Percentiles rank a stretch among this genome's conserved stretches.
Conservation (phyloP, 2,329 filamentous ascomycete species). For the Scortechinia acanthostroma region DNA sequence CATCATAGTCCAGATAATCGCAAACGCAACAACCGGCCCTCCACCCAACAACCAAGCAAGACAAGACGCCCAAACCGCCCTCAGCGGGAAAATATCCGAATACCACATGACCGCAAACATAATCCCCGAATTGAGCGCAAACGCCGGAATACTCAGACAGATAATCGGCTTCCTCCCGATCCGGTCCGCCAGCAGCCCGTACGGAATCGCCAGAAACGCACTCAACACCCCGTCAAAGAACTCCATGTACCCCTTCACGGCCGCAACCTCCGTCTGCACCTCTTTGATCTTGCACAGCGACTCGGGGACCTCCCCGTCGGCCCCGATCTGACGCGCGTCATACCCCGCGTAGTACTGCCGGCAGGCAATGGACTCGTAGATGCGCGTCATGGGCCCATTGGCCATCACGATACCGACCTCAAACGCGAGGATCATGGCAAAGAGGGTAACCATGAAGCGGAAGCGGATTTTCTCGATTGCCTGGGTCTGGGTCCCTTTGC, state of each 20-base stretch:
- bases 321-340: conserved; percentile 30
- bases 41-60: conserved; percentile 34
- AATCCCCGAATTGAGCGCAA: conserved; percentile 22
- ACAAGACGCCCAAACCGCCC: conserved; percentile 36
- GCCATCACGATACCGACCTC: conserved; percentile 34
- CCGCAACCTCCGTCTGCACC: conserved; percentile 36
- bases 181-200: conserved; percentile 36
- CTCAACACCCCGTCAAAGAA: conserved; percentile 33
- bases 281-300: conserved; percentile 36
- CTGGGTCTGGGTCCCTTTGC: too few species aligned
- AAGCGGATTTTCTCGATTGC: conserved; percentile 10
- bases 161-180: conserved; percentile 35
- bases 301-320: conserved; percentile 31
- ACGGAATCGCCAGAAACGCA: conserved; percentile 35
- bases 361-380: conserved; percentile 38
- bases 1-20: conserved; percentile 38
- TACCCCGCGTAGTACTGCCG: conserved; percentile 28
- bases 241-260: conserved; percentile 38
- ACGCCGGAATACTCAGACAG: conserved; percentile 27
- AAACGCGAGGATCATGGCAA: conserved; percentile 28
- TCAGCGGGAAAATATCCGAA: conserved; percentile 28
- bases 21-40: conserved; percentile 33
- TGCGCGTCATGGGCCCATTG: conserved; percentile 32
- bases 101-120: conserved; percentile 23
- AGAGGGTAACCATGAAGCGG: conserved; percentile 27